A percentile compares a stretch with the other conserved stretches of the same genome.
Conservation (phyloP, 2,329 filamentous ascomycete genomes). For the Capronia americana region DNA sequence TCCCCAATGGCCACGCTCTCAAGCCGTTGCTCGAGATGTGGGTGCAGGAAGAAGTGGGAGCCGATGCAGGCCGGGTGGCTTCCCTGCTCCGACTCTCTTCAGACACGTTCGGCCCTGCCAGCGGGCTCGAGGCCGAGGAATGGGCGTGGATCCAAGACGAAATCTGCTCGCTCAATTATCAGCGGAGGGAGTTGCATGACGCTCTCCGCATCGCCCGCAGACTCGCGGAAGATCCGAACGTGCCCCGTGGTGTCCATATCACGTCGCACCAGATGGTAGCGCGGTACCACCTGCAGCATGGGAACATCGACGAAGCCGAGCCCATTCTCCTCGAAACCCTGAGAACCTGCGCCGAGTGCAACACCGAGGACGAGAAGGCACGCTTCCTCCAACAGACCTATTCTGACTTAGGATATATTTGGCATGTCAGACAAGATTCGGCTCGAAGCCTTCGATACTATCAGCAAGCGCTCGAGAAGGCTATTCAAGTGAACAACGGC, state of each 20-base stretch:
- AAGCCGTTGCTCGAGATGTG: slow-evolving; percentile 15
- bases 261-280: slow-evolving; percentile 20
- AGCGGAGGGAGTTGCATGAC: slow-evolving; percentile 15
- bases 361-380: slow-evolving; percentile 1
- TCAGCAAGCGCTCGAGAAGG: slow-evolving; percentile 15
- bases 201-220: slow-evolving; percentile 17
- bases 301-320: slow-evolving; percentile 16
- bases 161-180: slow-evolving; percentile 23
- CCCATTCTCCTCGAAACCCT: slow-evolving; percentile 14
- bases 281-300: slow-evolving; percentile 14
- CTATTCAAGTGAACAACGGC: slow-evolving; percentile 14
- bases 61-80: slow-evolving; percentile 4
- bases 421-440: slow-evolving; percentile 1
- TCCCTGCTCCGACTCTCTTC: slow-evolving; percentile 20
- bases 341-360: not conserved
- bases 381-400: slow-evolving; percentile 18
- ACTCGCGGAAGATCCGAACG: not conserved
- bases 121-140: slow-evolving; percentile 16
- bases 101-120: slow-evolving; percentile 16
- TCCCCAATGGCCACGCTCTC: slow-evolving; percentile 10
- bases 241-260: slow-evolving; percentile 20
- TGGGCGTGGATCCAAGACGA: slow-evolving; percentile 27
- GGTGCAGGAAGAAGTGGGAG: slow-evolving; percentile 9
- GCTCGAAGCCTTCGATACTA: slow-evolving; percentile 11
- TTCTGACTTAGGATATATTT: slow-evolving; percentile 21